Evolutionary conservation across 2,329 filamentous ascomycete species (phyloP), one percentile per base, ranked within the genome.

Genomic region (Botrytis medusae): DNA sequence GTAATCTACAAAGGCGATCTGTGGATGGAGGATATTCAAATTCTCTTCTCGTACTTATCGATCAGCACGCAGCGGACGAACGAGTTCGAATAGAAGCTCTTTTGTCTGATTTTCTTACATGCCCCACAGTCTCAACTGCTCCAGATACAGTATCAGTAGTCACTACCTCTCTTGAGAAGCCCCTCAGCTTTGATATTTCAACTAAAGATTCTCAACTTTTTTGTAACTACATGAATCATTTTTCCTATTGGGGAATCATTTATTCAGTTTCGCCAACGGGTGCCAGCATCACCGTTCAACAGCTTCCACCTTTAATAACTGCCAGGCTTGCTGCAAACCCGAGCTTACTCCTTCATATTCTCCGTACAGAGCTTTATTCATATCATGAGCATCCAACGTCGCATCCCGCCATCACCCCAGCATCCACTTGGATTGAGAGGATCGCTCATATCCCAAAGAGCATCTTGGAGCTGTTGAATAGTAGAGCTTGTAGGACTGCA

Each of bases 61-160:
- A 99, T 79, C 96, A 99, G 79, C 96, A 99, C 80, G 96, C 96
- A 0, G 96, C 95, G 4, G 95, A 98, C 80, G 96, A 99, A 83
- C 88, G 96, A 63, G 90, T 92, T 75, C 90, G 91, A 1, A 87
- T 98, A 1, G 96, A 99, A 80, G 80, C 82, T 0, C 85, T 99
- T 1, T 89, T 97, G 80, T 75, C 79, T 37, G 85, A 89, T 3
- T 82, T 92, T 46, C 89, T 86, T 77, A 75, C 74, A 9, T 80
- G 78, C 75, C 73, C 79, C 16, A 18, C 29, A 29, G 22, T 72
- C 20, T 14, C 51, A 14, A 34, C 9, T 12, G 44, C 29, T 9
- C 1, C 59, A 25, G n/a, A 48, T 40, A 59, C 34, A 57, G 74
- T 73, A 22, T 32, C 81, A 81, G 64, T 80, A 1, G 75, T 77